Base-by-base conservation (phyloP, 768 basidiomycete species). In the Trametes elegans region DNA sequence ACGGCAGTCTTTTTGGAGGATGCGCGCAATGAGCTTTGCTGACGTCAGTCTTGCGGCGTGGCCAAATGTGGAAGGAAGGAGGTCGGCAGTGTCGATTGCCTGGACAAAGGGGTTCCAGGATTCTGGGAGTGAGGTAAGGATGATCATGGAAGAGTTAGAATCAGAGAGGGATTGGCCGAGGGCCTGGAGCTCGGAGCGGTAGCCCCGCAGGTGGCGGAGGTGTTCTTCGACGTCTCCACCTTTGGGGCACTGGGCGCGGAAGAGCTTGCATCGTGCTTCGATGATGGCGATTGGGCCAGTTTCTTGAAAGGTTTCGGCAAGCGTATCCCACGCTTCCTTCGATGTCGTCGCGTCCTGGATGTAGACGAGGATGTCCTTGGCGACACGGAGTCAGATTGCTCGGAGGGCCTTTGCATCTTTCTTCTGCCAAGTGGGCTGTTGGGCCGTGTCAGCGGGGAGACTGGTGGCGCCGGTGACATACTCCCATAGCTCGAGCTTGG, bases 41-140 rank as follows among this genome's bases (percentile, higher is more conserved):
- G n/a, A n/a, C n/a, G n/a, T n/a, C n/a, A n/a, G n/a, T n/a, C n/a
- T n/a, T n/a, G n/a, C n/a, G n/a, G n/a, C n/a, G n/a, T n/a, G n/a
- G n/a, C 29, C 24, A 2, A 6, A 18, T 19, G 5, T 16, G 3
- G 36, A 5, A 21, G 49, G 24, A 5, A 31, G 11, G 26, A 50
- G 26, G 27, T 41, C 49, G 1, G 58, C 49, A 24, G 49, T 34
- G 38, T 59, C 49, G 38, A 63, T 54, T 1, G 52, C 45, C 3
- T 36, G 50, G 19, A 68, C 70, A 47, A 73, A 74, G 0, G 57
- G 6, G 44, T 73, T 63, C 74, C 73, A 75, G 16, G 71, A 66
- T 5, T 72, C 64, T 9, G 70, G n/a, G n/a, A n/a, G n/a, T n/a
- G n/a, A n/a, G n/a, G n/a, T n/a, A n/a, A n/a, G n/a, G n/a, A n/a